phyloP scores from a whole-genome alignment of 345 rosid genomes.

The Dovyalis caffra region DNA sequence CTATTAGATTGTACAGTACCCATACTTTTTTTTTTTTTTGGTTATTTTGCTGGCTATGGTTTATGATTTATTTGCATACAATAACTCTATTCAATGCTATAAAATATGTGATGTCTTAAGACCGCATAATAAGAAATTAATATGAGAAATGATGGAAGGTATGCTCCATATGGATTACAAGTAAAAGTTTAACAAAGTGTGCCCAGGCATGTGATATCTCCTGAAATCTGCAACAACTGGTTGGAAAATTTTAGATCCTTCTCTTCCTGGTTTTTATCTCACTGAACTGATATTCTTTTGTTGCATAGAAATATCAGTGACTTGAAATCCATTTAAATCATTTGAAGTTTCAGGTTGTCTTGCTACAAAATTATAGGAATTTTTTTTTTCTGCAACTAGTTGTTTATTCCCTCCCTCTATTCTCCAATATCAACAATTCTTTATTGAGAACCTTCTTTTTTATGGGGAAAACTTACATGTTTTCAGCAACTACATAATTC shows the following conservation, averaged over 20 bases:
- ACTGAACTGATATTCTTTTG: background rate
- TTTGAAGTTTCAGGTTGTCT: background rate
- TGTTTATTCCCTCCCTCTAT: background rate
- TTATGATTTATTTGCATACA: background rate
- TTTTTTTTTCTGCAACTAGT: background rate
- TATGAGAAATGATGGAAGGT: too few relatives aligned
- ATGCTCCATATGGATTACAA: background rate
- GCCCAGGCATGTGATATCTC: background rate
- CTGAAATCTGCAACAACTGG: background rate
- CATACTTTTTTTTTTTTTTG: background rate
- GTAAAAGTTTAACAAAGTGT: background rate
- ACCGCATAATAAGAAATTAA: background rate
- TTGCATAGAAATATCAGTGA: background rate
- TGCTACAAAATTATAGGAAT: background rate
- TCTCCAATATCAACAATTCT: background rate
- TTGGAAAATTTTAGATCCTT: background rate
- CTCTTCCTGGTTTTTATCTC: too few relatives aligned
- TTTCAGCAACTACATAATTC: background rate
- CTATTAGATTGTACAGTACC: background rate
- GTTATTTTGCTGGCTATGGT: background rate
- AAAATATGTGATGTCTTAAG: background rate
- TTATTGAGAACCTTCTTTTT: background rate
- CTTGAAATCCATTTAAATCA: conserved; percentile 4
- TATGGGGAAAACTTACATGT: background rate
- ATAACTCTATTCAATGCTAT: background rate